Conservation (phyloP, 495 filamentous ascomycete genomes). For the Cudoniella acicularis region DNA sequence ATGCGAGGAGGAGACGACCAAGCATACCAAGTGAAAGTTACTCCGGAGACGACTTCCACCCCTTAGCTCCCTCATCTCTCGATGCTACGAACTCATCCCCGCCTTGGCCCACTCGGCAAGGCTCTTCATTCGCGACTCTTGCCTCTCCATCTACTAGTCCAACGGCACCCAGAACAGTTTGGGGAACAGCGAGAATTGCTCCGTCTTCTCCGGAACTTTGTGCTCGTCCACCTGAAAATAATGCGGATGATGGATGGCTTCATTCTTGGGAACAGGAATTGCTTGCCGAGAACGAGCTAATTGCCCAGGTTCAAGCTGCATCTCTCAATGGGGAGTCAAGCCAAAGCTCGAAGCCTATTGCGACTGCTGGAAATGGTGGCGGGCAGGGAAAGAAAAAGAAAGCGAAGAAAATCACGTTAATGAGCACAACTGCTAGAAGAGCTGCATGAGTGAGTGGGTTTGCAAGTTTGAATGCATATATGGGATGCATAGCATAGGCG, state of each 20-base stretch:
- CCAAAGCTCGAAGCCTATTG: conserved; percentile 30
- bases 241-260: conserved; percentile 73
- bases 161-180: conserved; percentile 65
- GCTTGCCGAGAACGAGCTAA: conserved; percentile 43
- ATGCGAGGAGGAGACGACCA: conserved; percentile 37
- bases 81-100: conserved; percentile 48
- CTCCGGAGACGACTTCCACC: conserved; percentile 57
- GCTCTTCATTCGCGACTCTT: conserved; percentile 58
- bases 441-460: conserved; percentile 47
- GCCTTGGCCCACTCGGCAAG: conserved; percentile 47
- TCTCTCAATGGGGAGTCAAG: conserved; percentile 26
- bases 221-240: conserved; percentile 31
- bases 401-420: conserved; percentile 91
- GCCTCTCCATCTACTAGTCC: conserved; percentile 77
- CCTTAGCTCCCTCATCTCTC: conserved; percentile 44
- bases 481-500: neutral
- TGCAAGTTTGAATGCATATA: no score
- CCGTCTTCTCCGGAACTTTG: conserved; percentile 45
- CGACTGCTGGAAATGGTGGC: conserved; percentile 16
- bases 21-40: conserved; percentile 17
- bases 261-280: conserved; percentile 71
- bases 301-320: conserved; percentile 36
- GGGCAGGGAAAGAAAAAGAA: conserved; percentile 80
- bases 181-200: conserved; percentile 71
- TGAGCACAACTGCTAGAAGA: conserved; percentile 77